These are phyloP conservation scores for Endotrypanum monterogeii DNA, from an alignment of 208 protist genomes.

Conservation along the genomic window DNA sequence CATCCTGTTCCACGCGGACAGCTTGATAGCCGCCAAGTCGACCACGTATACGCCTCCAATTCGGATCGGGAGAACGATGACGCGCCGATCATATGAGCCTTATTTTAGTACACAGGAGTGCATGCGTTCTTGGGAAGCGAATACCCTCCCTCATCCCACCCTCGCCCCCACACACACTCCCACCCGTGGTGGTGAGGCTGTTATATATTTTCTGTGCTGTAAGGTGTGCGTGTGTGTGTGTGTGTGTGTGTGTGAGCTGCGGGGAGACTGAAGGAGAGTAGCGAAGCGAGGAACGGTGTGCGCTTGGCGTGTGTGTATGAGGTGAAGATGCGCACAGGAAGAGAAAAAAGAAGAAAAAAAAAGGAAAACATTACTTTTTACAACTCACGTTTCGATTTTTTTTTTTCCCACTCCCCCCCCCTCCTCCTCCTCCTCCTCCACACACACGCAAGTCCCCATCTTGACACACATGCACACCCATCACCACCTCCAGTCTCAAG, in stretches of 20 bases:
- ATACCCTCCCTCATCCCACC: background rate
- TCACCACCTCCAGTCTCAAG: too few relatives aligned
- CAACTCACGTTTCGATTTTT: background rate
- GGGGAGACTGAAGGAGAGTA: too few relatives aligned
- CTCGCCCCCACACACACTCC: background rate
- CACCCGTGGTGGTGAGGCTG: background rate
- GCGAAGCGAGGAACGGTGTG: too few relatives aligned
- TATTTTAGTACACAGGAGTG: background rate
- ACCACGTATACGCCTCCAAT: background rate
- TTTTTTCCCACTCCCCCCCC: background rate
- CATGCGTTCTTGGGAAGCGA: background rate
- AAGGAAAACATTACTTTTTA: background rate
- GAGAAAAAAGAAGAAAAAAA: background rate
- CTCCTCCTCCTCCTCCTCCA: background rate
- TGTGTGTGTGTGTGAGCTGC: too few relatives aligned
- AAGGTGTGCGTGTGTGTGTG: background rate
- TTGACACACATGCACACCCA: too few relatives aligned
- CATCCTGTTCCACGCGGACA: background rate
- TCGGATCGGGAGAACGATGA: background rate
- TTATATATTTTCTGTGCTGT: background rate
- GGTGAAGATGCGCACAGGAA: too few relatives aligned
- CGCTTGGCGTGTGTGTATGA: too few relatives aligned
- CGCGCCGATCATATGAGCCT: background rate
- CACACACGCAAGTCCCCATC: too few relatives aligned
- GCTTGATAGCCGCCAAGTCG: background rate